A percentile compares a stretch with the other conserved stretches of the same genome.
phyloP scores from a whole-genome alignment of 1,139 yeast species.

The Blastobotrys petasosporus region DNA sequence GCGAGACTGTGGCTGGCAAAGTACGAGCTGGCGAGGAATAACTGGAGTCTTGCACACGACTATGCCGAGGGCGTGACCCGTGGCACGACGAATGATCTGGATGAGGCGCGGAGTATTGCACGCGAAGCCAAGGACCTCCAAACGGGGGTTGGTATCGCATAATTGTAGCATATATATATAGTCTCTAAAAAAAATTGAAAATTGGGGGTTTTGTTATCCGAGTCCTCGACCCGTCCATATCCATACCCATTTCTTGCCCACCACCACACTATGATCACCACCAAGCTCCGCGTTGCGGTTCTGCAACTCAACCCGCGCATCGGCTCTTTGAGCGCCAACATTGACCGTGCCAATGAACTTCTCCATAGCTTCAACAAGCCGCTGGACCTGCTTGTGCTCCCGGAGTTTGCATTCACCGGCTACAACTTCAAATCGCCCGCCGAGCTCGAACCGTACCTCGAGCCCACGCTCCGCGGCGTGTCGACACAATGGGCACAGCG shows the following conservation, averaged over 20 bases:
- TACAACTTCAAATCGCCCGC: conserved; percentile 54
- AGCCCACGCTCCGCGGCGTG: conserved; percentile 40
- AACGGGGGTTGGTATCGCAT: too few relatives aligned
- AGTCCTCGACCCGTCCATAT: too few relatives aligned
- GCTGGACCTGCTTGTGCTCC: conserved; percentile 56
- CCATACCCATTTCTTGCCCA: background rate
- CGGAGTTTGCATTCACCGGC: conserved; percentile 84
- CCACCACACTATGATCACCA: background rate
- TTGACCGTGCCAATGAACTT: conserved; percentile 42
- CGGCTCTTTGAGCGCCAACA: conserved; percentile 54
- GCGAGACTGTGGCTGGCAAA: conserved; percentile 88
- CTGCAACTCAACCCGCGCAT: conserved; percentile 64
- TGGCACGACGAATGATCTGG: conserved; percentile 79
- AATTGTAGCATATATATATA: too few relatives aligned
- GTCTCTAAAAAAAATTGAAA: too few relatives aligned
- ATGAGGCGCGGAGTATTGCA: conserved; percentile 81
- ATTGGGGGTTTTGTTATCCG: too few relatives aligned
- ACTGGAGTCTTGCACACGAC: conserved; percentile 64
- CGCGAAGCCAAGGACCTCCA: conserved; percentile 41
- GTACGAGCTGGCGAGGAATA: conserved; percentile 49
- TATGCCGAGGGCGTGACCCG: conserved; percentile 70
- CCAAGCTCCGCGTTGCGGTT: conserved; percentile 51
- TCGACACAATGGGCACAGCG: conserved; percentile 53
- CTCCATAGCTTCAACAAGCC: conserved; percentile 29
- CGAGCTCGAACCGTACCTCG: conserved; percentile 60